Evolutionary conservation across 768 basidiomycete genomes (phyloP).

Genomic region (Glaciozyma antarctica): DNA sequence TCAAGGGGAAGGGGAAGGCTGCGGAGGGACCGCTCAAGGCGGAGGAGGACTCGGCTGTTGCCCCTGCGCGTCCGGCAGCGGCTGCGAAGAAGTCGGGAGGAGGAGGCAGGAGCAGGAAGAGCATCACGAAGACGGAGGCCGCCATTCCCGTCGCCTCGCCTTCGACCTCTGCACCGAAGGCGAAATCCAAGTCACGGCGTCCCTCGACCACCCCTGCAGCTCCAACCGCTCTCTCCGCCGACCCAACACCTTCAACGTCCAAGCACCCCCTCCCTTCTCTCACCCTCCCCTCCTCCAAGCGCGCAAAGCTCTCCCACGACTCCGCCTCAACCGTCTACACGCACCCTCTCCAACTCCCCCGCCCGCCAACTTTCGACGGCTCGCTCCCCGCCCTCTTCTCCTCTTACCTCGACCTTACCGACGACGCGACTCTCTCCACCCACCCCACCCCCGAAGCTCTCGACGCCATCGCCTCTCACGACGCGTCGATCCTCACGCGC

Average conservation of each 20-base stretch:
- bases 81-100: not conserved
- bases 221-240: not conserved
- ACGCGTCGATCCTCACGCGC: slow-evolving; percentile 45
- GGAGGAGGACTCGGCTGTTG: not conserved
- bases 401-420: slow-evolving; percentile 52
- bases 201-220: not conserved
- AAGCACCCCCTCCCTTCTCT: not conserved
- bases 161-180: not conserved
- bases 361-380: slow-evolving; percentile 46
- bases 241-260: not conserved
- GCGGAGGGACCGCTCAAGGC: not conserved
- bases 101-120: too few species aligned
- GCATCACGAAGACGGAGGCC: too few species aligned
- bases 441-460: slow-evolving; percentile 32
- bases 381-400: slow-evolving; percentile 53
- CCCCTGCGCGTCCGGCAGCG: not conserved
- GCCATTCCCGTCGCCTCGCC: not conserved
- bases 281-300: not conserved
- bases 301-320: not conserved
- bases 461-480: slow-evolving; percentile 42
- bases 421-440: slow-evolving; percentile 43
- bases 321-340: slow-evolving; percentile 45
- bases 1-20: slow-evolving; percentile 26
- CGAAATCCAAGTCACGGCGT: not conserved
- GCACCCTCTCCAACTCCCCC: slow-evolving; percentile 58